phyloP scores from a whole-genome alignment of 108 stramenopile genomes.

The Hondaea fermentalgiana region DNA sequence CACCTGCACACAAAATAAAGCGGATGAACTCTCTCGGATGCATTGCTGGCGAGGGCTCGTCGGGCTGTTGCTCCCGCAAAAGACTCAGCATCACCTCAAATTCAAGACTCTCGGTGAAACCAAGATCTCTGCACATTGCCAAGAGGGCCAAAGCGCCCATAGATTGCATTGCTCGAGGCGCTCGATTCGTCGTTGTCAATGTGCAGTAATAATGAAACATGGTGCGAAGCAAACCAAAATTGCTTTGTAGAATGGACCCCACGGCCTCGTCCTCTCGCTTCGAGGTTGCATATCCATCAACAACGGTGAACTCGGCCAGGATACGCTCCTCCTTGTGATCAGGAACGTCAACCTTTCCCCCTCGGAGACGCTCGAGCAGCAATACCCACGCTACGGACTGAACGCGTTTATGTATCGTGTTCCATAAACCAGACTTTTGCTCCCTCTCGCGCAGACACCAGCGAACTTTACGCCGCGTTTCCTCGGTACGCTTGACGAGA shows the following conservation, averaged over 20 bases:
- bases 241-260: background rate
- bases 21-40: background rate
- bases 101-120: too few species aligned
- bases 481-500: background rate
- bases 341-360: background rate
- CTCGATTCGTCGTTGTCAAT: background rate
- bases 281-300: background rate
- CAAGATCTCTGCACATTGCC: background rate
- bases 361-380: background rate
- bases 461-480: background rate
- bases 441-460: background rate
- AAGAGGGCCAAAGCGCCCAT: background rate
- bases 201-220: background rate
- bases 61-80: too few species aligned
- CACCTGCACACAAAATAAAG: background rate
- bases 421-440: background rate
- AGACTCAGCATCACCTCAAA: too few species aligned
- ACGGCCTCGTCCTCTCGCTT: background rate
- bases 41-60: too few species aligned
- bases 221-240: background rate
- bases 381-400: background rate
- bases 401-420: background rate
- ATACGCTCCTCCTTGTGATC: background rate
- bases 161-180: background rate
- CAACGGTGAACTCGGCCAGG: background rate